phyloP scores from a whole-genome alignment of 176 grass and related monocot species.

The Triticum timopheevii region DNA sequence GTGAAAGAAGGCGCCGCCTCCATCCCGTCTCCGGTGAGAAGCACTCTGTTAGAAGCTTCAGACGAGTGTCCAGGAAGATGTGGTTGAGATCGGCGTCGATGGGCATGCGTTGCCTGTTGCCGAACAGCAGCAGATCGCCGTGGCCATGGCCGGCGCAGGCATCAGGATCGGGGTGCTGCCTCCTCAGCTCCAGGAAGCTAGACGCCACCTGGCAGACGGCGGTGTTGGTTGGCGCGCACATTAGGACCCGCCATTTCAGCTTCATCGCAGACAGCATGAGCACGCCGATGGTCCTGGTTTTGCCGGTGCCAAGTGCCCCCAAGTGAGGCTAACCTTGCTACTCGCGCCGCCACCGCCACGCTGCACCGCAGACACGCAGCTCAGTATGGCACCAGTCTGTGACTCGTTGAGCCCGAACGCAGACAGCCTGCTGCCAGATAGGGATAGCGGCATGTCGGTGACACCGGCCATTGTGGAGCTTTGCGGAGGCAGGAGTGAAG shows the following conservation, averaged over 20 bases:
- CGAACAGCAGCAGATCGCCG: slow-evolving; percentile 52
- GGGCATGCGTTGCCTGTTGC: slow-evolving; percentile 41
- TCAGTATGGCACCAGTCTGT: slow-evolving; percentile 34
- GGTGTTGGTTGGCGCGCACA: slow-evolving; percentile 65
- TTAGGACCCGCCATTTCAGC: slow-evolving; percentile 39
- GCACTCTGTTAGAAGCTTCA: not conserved
- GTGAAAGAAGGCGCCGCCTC: slow-evolving; percentile 37
- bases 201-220: slow-evolving; percentile 57
- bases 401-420: slow-evolving; percentile 52
- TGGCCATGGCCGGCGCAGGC: not conserved
- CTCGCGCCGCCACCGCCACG: not conserved
- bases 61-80: slow-evolving; percentile 64
- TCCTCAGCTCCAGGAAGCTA: slow-evolving; percentile 38
- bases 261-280: slow-evolving; percentile 5
- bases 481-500: not conserved
- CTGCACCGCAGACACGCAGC: slow-evolving; percentile 39
- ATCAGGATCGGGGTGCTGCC: not conserved
- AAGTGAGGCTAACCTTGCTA: slow-evolving; percentile 53
- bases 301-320: slow-evolving; percentile 73
- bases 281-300: slow-evolving; percentile 67
- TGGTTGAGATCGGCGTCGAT: slow-evolving; percentile 26
- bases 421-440: not conserved
- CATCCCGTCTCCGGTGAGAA: slow-evolving; percentile 39
- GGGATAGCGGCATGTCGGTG: not conserved
- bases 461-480: not conserved